Base-by-base conservation (phyloP, 805 yeast species). In the Wickerhamomyces chambardii region DNA sequence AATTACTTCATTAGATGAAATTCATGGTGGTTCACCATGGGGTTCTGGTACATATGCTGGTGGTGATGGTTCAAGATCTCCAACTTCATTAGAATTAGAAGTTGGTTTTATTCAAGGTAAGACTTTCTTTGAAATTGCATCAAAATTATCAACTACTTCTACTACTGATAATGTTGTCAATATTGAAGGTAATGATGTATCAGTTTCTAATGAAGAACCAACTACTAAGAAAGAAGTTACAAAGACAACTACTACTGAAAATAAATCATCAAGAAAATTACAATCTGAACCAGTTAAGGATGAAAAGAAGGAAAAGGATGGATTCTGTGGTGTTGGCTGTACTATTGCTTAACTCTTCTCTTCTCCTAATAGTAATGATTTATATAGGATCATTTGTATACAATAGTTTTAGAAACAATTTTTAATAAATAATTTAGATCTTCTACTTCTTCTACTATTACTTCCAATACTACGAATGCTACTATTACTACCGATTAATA, bases 21-120 rank as follows among this genome's bases (percentile, higher is more conserved):
- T 75, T 33, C 94, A 81, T 54, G 95, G 95, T 44, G 84, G 83
- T 37, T 73, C 87, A 17, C 74, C 95, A 31, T 85, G 87, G 86
- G 95, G 95, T 56, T 82, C 95, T 25, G 95, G 95, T 46, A 63
- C 84, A 28, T 65, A 70, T 50, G 87, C 95, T 22, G 84, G 76
- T 33, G 65, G 70, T 34, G 90, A 81, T 52, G 95, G 94, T 34
- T 71, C 83, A 7, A 75, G 94, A 64, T 63, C 65, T 47, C 81
- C 86, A 25, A 48, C 77, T 30, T 68, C 63, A 15, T 61, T 80
- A 38, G 95, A 85, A 59, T 60, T 70, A 54, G 68, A 70, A 47
- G 56, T 84, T 40, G 90, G 86, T 18, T 51, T 53, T 32, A 61
- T 60, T 39, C 95, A 85, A 64, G 95, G 95, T 53, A 55, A 63